Conservation (phyloP, 495 filamentous ascomycete genomes). For the Annulohypoxylon stygium region DNA sequence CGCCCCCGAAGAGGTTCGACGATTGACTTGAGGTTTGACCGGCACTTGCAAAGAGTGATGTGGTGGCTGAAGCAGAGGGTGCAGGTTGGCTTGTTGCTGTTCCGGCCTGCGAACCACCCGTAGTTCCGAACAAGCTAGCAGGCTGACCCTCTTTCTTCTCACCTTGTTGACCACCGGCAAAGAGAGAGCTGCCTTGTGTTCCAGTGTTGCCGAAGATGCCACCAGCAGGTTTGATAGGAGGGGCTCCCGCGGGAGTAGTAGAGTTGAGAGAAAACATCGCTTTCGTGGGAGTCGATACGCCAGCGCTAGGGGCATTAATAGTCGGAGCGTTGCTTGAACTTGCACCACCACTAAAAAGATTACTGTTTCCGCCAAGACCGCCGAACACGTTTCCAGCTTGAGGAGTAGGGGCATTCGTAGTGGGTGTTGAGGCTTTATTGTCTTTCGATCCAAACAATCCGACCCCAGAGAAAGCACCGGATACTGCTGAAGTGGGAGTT, state of each 20-base stretch:
- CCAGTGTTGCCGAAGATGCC: conserved; percentile 41
- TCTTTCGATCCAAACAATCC: conserved; percentile 40
- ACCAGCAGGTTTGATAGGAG: conserved; percentile 57
- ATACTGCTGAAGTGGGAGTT: conserved; percentile 55
- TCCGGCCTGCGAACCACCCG: conserved; percentile 26
- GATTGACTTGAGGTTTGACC: conserved; percentile 30
- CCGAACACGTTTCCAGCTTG: conserved; percentile 61
- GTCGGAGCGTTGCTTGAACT: conserved; percentile 59
- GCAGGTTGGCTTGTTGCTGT: conserved; percentile 35
- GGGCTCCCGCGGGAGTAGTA: conserved; percentile 75
- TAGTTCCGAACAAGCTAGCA: conserved; percentile 31
- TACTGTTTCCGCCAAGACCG: conserved; percentile 27
- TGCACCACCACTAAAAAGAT: conserved; percentile 59
- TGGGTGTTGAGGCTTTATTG: conserved; percentile 30
- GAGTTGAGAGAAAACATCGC: conserved; percentile 65
- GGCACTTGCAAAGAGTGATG: conserved; percentile 35
- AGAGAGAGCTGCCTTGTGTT: conserved; percentile 29
- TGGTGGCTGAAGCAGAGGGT: conserved; percentile 21
- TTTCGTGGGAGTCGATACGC: conserved; percentile 51
- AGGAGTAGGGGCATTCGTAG: conserved; percentile 46
- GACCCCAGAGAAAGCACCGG: conserved; percentile 37
- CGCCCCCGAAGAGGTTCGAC: conserved; percentile 33
- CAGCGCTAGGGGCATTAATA: conserved; percentile 27
- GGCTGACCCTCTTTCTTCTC: conserved; percentile 35
- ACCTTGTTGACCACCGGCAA: conserved; percentile 36